A percentile compares a stretch with the other conserved stretches of the same genome.
Evolutionary conservation across 176 grass and related monocot species (phyloP).

Genomic region (Carex scoparia): DNA sequence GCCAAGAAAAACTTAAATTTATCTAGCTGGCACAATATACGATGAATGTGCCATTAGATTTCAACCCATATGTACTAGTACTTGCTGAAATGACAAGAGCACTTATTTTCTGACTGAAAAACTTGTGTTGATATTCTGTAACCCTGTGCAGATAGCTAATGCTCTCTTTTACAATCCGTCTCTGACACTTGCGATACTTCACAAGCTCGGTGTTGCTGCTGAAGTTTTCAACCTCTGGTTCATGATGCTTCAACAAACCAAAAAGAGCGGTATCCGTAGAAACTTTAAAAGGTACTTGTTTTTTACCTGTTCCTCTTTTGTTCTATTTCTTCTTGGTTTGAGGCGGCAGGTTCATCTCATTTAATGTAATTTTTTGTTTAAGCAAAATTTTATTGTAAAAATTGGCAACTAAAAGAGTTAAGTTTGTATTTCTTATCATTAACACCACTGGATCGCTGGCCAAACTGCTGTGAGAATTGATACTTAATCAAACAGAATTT

Average conservation of each 20-base stretch:
- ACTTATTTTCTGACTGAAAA: background rate
- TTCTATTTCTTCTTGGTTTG: background rate
- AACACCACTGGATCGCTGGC: background rate
- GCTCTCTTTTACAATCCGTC: constrained; percentile 69
- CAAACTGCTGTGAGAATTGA: background rate
- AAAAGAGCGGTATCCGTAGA: constrained; percentile 57
- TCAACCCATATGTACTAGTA: background rate
- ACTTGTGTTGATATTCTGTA: constrained; percentile 17
- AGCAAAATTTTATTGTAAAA: background rate
- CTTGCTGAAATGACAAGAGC: background rate
- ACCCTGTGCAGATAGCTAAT: constrained; percentile 67
- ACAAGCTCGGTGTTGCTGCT: constrained; percentile 62
- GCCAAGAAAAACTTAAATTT: background rate
- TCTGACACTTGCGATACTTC: constrained; percentile 58
- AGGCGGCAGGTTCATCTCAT: background rate
- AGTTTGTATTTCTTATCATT: background rate
- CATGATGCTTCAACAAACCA: constrained; percentile 67
- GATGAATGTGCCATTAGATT: background rate
- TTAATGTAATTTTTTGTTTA: background rate
- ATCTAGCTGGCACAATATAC: background rate
- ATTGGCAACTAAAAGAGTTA: background rate
- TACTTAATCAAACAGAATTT: background rate
- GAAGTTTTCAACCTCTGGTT: constrained; percentile 85
- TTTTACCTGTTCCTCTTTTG: background rate
- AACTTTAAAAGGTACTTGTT: constrained; percentile 68